Percentiles rank a stretch among this genome's conserved stretches.
Evolutionary conservation across 2,329 filamentous ascomycete species (phyloP).

Genomic region (Hymenoscyphus linearis): DNA sequence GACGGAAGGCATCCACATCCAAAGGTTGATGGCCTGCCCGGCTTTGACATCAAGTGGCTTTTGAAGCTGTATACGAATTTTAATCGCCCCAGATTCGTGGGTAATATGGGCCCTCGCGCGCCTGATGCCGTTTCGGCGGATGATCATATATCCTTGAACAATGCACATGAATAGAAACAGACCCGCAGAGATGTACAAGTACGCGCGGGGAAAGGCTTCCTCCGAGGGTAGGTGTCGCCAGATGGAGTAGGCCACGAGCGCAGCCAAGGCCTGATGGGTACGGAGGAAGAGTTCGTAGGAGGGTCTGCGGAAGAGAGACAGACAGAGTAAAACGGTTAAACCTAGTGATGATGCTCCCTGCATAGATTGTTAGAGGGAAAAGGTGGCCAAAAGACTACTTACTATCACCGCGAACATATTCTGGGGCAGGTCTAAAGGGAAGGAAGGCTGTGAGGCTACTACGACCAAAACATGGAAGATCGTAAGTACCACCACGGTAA

Average conservation of each 20-base stretch:
- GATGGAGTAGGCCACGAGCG: slow-evolving; percentile 12
- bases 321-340: slow-evolving; percentile 14
- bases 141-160: slow-evolving; percentile 8
- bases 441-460: neutral
- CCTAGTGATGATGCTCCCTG: slow-evolving; percentile 18
- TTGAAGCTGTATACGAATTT: slow-evolving; percentile 12
- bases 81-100: slow-evolving; percentile 5
- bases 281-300: slow-evolving; percentile 20
- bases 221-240: slow-evolving; percentile 15
- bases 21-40: slow-evolving; percentile 19
- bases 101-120: slow-evolving; percentile 7
- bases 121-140: slow-evolving; percentile 14
- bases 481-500: slow-evolving; percentile 18
- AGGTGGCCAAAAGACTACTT: slow-evolving; percentile 8
- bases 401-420: slow-evolving; percentile 15
- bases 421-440: slow-evolving; percentile 11
- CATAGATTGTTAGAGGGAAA: slow-evolving; percentile 11
- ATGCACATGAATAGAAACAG: slow-evolving; percentile 1
- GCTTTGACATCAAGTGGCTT: slow-evolving; percentile 16
- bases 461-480: slow-evolving; percentile 19
- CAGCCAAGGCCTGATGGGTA: slow-evolving; percentile 12
- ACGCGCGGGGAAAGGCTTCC: slow-evolving; percentile 13
- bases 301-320: slow-evolving; percentile 12
- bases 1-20: slow-evolving; percentile 12
- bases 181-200: slow-evolving; percentile 16